Conservation (phyloP, 106 monocot species). For the Acorus gramineus region DNA sequence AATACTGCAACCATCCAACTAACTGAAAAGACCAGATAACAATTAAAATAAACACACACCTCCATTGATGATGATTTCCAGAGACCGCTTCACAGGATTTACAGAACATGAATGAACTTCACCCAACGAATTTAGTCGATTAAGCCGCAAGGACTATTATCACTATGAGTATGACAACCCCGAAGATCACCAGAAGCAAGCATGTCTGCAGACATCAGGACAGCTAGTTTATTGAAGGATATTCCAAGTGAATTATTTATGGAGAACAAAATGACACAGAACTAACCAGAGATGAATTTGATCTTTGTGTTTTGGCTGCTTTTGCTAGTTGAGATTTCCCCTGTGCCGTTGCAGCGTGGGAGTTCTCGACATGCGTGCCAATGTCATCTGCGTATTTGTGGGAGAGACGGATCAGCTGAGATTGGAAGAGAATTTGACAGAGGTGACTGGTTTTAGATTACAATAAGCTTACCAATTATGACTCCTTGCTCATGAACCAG, state of each 20-base stretch:
- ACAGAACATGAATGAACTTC: too few species aligned
- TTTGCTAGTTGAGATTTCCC: conserved; percentile 58
- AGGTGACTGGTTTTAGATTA: not conserved
- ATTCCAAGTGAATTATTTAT: too few species aligned
- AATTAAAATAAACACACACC: too few species aligned
- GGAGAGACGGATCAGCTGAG: too few species aligned
- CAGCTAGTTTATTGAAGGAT: too few species aligned
- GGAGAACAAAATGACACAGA: too few species aligned
- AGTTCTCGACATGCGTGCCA: conserved; percentile 54
- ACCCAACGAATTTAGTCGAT: not conserved
- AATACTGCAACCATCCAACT: too few species aligned
- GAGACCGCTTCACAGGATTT: too few species aligned
- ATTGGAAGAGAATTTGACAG: not conserved
- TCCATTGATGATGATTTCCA: too few species aligned
- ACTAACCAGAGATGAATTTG: conserved; percentile 73
- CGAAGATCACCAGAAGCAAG: conserved; percentile 81
- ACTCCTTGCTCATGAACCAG: conserved; percentile 82
- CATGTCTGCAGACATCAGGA: conserved; percentile 39
- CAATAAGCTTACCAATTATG: conserved; percentile 50
- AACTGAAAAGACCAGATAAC: too few species aligned
- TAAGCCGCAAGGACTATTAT: conserved; percentile 59
- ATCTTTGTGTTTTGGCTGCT: conserved; percentile 69
- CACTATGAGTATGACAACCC: conserved; percentile 63
- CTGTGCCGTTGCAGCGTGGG: conserved; percentile 41
- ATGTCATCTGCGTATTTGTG: conserved; percentile 51